phyloP scores from a whole-genome alignment of 176 grass and related monocot genomes.

The Triticum dicoccoides region DNA sequence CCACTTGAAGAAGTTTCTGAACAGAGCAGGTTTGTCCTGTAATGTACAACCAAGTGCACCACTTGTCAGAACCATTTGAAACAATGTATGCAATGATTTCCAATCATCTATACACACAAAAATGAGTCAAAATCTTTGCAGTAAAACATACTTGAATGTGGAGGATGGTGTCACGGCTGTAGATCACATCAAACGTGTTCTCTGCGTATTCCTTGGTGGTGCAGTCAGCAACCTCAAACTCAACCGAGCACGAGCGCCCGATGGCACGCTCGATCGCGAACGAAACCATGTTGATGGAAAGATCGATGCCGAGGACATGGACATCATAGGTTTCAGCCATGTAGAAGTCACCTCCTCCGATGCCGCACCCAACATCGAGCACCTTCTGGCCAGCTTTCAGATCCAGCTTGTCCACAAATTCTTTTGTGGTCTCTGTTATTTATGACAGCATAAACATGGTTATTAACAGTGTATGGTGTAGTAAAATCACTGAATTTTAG shows the following conservation, averaged over 20 bases:
- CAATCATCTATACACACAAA: neutral
- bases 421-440: slow-evolving; percentile 86
- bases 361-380: slow-evolving; percentile 93
- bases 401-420: slow-evolving; percentile 81
- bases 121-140: neutral
- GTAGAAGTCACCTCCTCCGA: slow-evolving; percentile 94
- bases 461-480: neutral
- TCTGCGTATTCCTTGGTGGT: slow-evolving; percentile 81
- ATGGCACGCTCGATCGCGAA: slow-evolving; percentile 94
- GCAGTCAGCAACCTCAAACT: slow-evolving; percentile 97
- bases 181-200: slow-evolving; percentile 82
- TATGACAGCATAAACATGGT: neutral
- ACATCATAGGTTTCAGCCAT: slow-evolving; percentile 92
- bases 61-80: slow-evolving; percentile 17
- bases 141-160: slow-evolving; percentile 72
- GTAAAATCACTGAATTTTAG: neutral
- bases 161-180: slow-evolving; percentile 97
- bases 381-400: slow-evolving; percentile 93
- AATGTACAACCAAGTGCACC: neutral
- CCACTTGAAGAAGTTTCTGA: slow-evolving; percentile 93
- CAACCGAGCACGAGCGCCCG: slow-evolving; percentile 77
- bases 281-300: slow-evolving; percentile 97
- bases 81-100: neutral
- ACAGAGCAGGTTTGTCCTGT: slow-evolving; percentile 83
- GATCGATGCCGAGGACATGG: slow-evolving; percentile 95